phyloP scores from a whole-genome alignment of 768 basidiomycete genomes.

The Hebeloma cylindrosporum region DNA sequence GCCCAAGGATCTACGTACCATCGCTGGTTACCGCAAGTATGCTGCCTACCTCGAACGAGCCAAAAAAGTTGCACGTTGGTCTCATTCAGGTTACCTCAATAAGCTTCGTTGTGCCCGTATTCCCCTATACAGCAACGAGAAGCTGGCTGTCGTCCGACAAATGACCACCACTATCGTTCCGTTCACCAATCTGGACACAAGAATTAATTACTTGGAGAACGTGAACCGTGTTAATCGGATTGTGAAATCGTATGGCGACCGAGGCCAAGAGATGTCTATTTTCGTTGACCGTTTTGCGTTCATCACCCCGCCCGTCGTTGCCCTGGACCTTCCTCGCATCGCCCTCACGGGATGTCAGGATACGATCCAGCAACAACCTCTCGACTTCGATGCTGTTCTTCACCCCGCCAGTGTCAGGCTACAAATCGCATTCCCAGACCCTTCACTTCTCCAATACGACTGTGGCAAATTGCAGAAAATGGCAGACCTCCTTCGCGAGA shows the following conservation, averaged over 20 bases:
- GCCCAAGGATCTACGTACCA: slow-evolving; percentile 71
- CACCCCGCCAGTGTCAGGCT: slow-evolving; percentile 79
- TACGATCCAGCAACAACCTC: slow-evolving; percentile 27
- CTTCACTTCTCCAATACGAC: slow-evolving; percentile 88
- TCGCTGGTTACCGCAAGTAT: slow-evolving; percentile 67
- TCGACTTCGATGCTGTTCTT: slow-evolving; percentile 63
- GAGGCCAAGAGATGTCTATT: slow-evolving; percentile 53
- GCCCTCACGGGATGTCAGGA: slow-evolving; percentile 49
- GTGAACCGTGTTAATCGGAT: slow-evolving; percentile 41
- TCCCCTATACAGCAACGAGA: slow-evolving; percentile 50
- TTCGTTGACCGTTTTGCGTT: slow-evolving; percentile 74
- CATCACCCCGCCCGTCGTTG: slow-evolving; percentile 76
- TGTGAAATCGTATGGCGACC: slow-evolving; percentile 63
- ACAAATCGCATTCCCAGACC: slow-evolving; percentile 92
- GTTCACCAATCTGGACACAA: slow-evolving; percentile 39
- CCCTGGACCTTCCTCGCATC: slow-evolving; percentile 67
- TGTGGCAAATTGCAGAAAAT: slow-evolving; percentile 94
- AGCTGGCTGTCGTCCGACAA: slow-evolving; percentile 37
- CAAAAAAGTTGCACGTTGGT: slow-evolving; percentile 59
- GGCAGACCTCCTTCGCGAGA: slow-evolving; percentile 73
- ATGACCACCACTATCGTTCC: slow-evolving; percentile 55
- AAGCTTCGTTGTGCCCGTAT: slow-evolving; percentile 56
- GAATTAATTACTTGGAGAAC: slow-evolving; percentile 42
- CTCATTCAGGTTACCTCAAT: slow-evolving; percentile 74
- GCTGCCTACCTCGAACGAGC: slow-evolving; percentile 48